Evolutionary conservation across 257 asterid species (phyloP).

Genomic region (Avicennia marina): DNA sequence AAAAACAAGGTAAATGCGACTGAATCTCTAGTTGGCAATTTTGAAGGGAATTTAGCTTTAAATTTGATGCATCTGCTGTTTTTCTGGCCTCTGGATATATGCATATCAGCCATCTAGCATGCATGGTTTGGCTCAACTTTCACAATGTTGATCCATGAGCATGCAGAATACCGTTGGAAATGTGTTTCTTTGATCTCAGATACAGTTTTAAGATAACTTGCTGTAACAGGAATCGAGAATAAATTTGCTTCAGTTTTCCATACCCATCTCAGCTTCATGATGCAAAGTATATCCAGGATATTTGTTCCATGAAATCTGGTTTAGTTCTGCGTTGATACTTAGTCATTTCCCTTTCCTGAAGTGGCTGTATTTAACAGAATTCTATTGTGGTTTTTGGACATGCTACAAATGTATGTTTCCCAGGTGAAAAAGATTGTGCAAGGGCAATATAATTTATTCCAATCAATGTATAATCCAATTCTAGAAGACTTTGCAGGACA

Average conservation of each 20-base stretch:
- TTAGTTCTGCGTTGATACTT: neutral
- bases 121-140: too few relatives aligned
- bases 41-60: neutral
- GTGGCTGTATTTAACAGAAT: constrained; percentile 1
- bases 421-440: constrained; percentile 79
- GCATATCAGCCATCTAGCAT: too few relatives aligned
- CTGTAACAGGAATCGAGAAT: neutral
- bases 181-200: neutral
- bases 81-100: too few relatives aligned
- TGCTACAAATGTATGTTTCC: constrained; percentile 12
- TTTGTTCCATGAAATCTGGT: constrained; percentile 5
- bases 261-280: neutral
- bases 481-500: constrained; percentile 56
- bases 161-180: neutral
- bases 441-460: constrained; percentile 71
- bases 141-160: neutral
- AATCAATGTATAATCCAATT: constrained; percentile 52
- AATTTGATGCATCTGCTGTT: neutral
- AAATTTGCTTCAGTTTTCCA: neutral
- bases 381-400: constrained; percentile 3
- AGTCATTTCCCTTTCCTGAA: constrained; percentile 4
- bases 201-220: neutral
- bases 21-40: constrained; percentile 4
- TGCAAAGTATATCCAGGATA: neutral
- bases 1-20: constrained; percentile 62